A percentile compares a stretch with the other conserved stretches of the same genome.
These are phyloP conservation scores for Trichosanthes truncata DNA, from an alignment of 306 rosid species.

Conservation along the genomic window DNA sequence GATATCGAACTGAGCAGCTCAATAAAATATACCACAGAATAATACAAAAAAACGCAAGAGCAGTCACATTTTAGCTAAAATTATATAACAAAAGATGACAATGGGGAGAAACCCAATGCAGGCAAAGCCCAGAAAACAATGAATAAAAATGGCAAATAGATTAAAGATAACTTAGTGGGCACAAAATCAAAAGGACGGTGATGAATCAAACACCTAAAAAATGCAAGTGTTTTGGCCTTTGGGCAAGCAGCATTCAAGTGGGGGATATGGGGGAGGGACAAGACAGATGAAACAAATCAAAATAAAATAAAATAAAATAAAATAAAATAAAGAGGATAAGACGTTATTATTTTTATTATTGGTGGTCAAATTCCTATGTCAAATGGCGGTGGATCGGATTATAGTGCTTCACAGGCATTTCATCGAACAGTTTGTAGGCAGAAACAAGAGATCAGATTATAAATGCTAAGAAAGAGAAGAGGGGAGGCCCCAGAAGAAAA, in stretches of 20 bases:
- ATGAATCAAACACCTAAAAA: neutral
- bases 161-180: neutral
- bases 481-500: neutral
- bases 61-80: neutral
- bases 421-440: slow-evolving; percentile 19
- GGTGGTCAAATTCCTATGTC: slow-evolving; percentile 22
- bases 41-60: neutral
- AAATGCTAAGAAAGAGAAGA: neutral
- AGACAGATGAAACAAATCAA: neutral
- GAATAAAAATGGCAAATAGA: neutral
- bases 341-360: neutral
- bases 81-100: neutral
- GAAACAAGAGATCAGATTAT: slow-evolving; percentile 6
- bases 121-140: neutral
- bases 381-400: slow-evolving; percentile 31
- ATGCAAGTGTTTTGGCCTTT: neutral
- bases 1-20: neutral
- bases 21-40: neutral
- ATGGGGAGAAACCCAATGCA: neutral
- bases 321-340: slow-evolving; percentile 1
- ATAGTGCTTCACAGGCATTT: slow-evolving; percentile 17
- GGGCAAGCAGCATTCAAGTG: neutral
- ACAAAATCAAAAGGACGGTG: neutral
- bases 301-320: neutral
- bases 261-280: slow-evolving; percentile 1